phyloP scores from a whole-genome alignment of 164 flowering plant genomes.

The Dillenia suffruticosa region DNA sequence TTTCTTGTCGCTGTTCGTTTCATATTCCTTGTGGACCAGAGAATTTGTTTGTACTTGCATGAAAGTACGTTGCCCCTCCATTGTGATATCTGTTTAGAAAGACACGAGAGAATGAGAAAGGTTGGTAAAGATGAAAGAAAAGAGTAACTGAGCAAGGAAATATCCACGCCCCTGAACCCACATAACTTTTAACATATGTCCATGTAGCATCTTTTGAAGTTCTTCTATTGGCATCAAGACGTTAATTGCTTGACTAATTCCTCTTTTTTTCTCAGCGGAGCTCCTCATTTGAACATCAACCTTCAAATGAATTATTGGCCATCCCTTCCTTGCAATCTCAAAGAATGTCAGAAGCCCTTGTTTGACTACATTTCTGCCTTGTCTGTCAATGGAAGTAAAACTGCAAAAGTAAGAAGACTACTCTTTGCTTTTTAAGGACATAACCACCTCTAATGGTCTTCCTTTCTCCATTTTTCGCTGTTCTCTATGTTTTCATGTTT shows the following conservation, averaged over 20 bases:
- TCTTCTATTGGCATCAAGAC: no score
- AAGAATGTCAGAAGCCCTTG: constrained; percentile 92
- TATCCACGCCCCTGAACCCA: no score
- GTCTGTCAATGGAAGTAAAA: constrained; percentile 77
- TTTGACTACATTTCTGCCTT: constrained; percentile 70
- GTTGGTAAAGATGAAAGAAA: no score
- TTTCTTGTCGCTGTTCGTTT: no score
- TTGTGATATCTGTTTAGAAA: no score
- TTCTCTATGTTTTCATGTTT: constrained; percentile 1
- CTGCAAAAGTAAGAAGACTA: constrained; percentile 56
- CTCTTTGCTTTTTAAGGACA: not conserved
- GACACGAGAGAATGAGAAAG: no score
- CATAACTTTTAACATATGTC: no score
- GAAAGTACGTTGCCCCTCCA: no score
- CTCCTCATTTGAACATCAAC: constrained; percentile 94
- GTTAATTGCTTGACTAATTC: not conserved
- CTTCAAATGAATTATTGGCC: constrained; percentile 99
- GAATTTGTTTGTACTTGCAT: no score
- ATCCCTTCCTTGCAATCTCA: constrained; percentile 83
- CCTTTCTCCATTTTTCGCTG: not conserved
- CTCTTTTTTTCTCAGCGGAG: constrained; percentile 45
- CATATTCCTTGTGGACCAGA: no score
- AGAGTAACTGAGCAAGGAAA: no score
- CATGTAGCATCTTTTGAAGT: no score
- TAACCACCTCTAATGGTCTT: not conserved